Base-by-base conservation (phyloP, 148 eudicot species). In the Salicornia ramosissima region DNA sequence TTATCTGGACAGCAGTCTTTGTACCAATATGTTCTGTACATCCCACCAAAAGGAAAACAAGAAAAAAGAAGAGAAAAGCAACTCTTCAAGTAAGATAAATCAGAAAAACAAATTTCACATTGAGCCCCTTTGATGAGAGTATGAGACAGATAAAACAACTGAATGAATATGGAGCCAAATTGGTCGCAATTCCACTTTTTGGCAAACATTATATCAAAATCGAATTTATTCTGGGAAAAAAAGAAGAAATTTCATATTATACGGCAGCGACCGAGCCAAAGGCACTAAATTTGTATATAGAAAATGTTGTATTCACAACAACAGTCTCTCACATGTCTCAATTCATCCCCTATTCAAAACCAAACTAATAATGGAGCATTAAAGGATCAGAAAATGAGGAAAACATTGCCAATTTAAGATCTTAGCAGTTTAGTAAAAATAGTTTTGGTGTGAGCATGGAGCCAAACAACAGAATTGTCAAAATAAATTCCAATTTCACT, bases 1-100 rank as follows among this genome's bases (percentile, higher is more conserved):
- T 83, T 66, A 92, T 92, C 85, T 92, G 98, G 87, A 92, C 98
- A 80, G 98, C 98, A 57, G 98, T 92, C 88, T 92, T 92, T 67
- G 98, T 88, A 75, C 98, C 98, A 71, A 92, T 83, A 78, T 92
- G 94, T 78, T 92, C 98, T 92, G 91, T 81, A 70, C 67, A 78
- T n/a, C n/a, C 47, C 81, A 80, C 72, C 83, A 86, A 65, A 74
- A 24, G 71, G 26, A 62, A 78, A 81, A 76, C 25, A 71, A 63
- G 70, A 60, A 66, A 69, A 79, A 75, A 64, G 75, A 76, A 62
- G 77, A 75, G 69, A 66, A 75, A 75, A 70, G 74, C 42, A 80
- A 58, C 75, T 80, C 84, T 71, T 77, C 82, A 71, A 81, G 83
- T 80, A 74, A 86, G 86, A 75, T 58, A 71, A 62, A 64, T 39